Base-by-base conservation (phyloP, 2,329 filamentous ascomycete genomes). In the Monilinia aucupariae region DNA sequence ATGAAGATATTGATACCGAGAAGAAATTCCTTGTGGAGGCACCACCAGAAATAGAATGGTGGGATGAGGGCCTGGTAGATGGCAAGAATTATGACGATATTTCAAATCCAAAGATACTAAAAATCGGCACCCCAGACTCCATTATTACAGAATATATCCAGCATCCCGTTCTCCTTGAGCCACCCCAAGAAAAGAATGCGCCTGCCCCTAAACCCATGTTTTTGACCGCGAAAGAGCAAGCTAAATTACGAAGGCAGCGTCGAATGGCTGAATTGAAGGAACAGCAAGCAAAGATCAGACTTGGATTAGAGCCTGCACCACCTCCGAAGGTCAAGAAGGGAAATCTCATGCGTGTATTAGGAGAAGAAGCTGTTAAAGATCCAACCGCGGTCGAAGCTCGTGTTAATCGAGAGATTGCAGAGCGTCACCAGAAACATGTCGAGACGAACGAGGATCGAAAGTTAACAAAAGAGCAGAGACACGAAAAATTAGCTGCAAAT, bases 271-370 rank as follows among this genome's bases (percentile, higher is more conserved):
- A 97, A 67, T 80, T 96, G 67, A 97, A 97, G 75, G 96, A 99
- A 76, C 88, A 92, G 73, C 94, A 99, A 76, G 92, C 93, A 45
- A 97, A 99, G 79, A 94, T 97, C 66, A 85, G 93, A 64, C 80
- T 99, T 13, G 94, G 94, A 25, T 82, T 99, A 17, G 88, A 93
- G 65, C 91, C 92, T 3, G 91, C 93, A 25, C 92, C 92, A 34
- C 89, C 92, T 32, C 93, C 94, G 13, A 99, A 97, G 77, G 91
- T 99, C 69, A 97, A 97, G 78, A 96, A 96, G 76, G 90, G 89
- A 64, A 99, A 99, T 75, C 84, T 99, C 73, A 99, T 99, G 94
- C 88, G 92, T 64, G 94, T 99, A 37, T 82, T 97, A 62, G 94
- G 94, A 66, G 91, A 97, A 64, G 74, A 74, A 64, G 88, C 88